Conservation (phyloP, 257 asterid genomes). For the Penstemon barbatus region DNA sequence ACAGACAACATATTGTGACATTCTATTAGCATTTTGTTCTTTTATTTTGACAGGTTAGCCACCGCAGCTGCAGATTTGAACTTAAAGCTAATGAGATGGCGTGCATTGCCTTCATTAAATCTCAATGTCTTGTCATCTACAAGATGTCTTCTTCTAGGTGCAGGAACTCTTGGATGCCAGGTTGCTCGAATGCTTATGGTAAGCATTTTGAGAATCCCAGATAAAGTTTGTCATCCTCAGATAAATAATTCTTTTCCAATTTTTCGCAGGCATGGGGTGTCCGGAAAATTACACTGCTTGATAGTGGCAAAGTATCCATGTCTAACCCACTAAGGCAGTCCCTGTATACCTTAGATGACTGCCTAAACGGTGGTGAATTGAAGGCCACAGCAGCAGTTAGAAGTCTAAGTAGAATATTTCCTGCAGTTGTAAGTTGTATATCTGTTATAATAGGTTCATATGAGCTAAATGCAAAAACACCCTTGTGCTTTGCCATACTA, state of each 20-base stretch:
- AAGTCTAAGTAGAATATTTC: slow-evolving; percentile 74
- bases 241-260: not conserved
- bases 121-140: slow-evolving; percentile 61
- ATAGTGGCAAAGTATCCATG: slow-evolving; percentile 91
- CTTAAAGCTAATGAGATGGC: slow-evolving; percentile 97
- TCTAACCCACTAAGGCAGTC: slow-evolving; percentile 96
- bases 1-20: slow-evolving; percentile 18
- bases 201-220: slow-evolving; percentile 32
- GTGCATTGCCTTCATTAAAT: slow-evolving; percentile 81
- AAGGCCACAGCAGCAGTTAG: slow-evolving; percentile 84
- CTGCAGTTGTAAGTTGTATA: slow-evolving; percentile 67
- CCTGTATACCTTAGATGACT: slow-evolving; percentile 79
- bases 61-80: slow-evolving; percentile 94
- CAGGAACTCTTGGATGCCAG: slow-evolving; percentile 98
- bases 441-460: slow-evolving; percentile 5
- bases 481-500: too few relatives aligned
- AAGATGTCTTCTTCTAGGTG: slow-evolving; percentile 89
- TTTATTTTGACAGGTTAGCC: slow-evolving; percentile 62
- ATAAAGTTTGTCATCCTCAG: slow-evolving; percentile 1
- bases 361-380: slow-evolving; percentile 87
- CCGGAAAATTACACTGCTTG: slow-evolving; percentile 78
- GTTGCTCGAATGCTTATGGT: slow-evolving; percentile 98
- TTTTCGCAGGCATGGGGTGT: slow-evolving; percentile 94
- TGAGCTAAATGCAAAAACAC: too few relatives aligned
- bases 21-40: slow-evolving; percentile 26